Evolutionary conservation across 1,284 basidiomycete genomes (phyloP).

Genomic region (Cutaneotrichosporon cavernicola): DNA sequence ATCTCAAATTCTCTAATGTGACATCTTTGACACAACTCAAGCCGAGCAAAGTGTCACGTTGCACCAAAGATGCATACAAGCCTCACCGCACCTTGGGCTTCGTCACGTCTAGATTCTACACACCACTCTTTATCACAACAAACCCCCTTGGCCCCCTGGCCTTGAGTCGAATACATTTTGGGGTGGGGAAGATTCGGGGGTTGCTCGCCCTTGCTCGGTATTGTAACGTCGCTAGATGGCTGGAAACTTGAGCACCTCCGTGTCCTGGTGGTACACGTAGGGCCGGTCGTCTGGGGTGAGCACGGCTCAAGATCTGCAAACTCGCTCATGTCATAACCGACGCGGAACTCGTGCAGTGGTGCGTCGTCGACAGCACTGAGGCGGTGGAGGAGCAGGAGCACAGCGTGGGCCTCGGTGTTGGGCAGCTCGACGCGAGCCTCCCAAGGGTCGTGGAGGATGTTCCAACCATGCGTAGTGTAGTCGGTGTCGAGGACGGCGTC

Average conservation of each 20-base stretch:
- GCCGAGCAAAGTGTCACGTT: too few relatives aligned
- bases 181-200: neutral
- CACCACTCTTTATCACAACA: too few relatives aligned
- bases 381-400: conserved; percentile 3
- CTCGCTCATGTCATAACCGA: neutral
- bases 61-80: too few relatives aligned
- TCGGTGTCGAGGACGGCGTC: conserved; percentile 2
- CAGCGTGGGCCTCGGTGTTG: conserved; percentile 1
- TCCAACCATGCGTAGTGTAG: neutral
- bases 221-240: neutral
- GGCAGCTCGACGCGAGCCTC: neutral
- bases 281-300: neutral
- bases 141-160: too few relatives aligned
- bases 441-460: neutral
- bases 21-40: too few relatives aligned
- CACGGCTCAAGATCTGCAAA: too few relatives aligned
- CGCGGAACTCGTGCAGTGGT: conserved; percentile 5
- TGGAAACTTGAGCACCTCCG: neutral
- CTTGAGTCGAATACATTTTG: neutral
- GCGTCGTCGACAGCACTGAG: neutral
- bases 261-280: conserved; percentile 10
- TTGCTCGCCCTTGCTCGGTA: too few relatives aligned
- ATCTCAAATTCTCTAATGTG: too few relatives aligned
- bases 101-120: too few relatives aligned
- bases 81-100: too few relatives aligned